Conservation (phyloP, 2,329 filamentous ascomycete genomes). For the Sporothrix pallida region DNA sequence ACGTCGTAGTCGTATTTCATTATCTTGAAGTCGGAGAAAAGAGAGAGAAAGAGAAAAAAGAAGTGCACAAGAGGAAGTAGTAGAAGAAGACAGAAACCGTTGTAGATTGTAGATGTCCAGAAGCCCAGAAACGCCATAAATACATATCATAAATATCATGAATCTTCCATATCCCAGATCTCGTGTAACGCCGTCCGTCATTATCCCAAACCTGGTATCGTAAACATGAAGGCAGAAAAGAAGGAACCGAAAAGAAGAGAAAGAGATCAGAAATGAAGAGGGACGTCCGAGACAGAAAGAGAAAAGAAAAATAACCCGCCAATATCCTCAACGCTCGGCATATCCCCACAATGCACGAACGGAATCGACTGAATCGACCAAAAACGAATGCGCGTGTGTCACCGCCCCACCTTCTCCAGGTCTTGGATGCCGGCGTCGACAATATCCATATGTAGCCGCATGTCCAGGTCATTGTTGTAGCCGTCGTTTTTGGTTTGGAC, state of each 20-base stretch:
- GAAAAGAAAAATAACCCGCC: background rate
- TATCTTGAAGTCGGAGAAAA: background rate
- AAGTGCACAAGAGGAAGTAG: no score
- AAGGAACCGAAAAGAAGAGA: background rate
- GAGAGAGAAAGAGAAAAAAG: background rate
- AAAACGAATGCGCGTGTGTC: background rate
- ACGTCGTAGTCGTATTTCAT: background rate
- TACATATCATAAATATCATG: background rate
- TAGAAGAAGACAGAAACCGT: background rate
- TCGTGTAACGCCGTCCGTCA: conserved; percentile 8
- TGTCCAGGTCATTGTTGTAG: conserved; percentile 23
- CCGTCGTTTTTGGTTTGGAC: background rate
- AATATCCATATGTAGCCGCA: conserved; percentile 35
- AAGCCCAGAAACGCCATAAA: background rate
- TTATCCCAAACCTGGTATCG: conserved; percentile 17
- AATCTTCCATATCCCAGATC: background rate
- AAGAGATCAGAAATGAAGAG: no score
- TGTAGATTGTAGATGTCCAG: background rate
- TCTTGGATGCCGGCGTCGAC: conserved; percentile 33
- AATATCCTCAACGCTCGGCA: background rate
- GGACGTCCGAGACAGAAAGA: no score
- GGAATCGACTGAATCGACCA: no score
- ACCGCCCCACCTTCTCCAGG: conserved; percentile 19
- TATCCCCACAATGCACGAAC: no score
- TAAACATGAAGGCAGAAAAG: background rate